Base-by-base conservation (phyloP, 805 yeast species). In the Suhomyces emberorum region DNA sequence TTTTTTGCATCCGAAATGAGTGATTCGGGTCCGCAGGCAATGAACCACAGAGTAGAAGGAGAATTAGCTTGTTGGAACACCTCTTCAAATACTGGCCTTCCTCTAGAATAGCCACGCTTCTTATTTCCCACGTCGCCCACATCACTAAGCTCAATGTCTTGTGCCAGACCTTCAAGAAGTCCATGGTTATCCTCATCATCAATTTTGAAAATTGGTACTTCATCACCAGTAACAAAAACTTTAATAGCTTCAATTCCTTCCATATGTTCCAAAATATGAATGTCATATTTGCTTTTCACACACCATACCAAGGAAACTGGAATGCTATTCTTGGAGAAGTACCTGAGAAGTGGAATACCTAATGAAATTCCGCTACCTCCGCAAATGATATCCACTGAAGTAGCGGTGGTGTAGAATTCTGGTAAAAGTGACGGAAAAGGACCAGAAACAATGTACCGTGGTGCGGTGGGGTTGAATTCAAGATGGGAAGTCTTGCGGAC, bases 281-380 rank as follows among this genome's bases (percentile, higher is more conserved):
- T 41, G 49, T 81, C 87, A 3, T 57, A 48, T 29, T 58, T 60
- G 36, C 63, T 66, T 29, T 71, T 59, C 0, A 76, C 61, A 15
- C 78, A 61, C 91, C 91, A 83, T 6, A 73, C 55, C 34, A 81
- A 51, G 15, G 63, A 61, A 2, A 74, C 48, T 44, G 56, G 15
- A 1, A 42, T 43, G 7, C 37, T 17, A 30, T 42, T 12, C 38
- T 46, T 7, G 44, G 54, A 53, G 32, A 77, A 60, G 38, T 69
- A 59, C 31, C 67, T 65, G 48, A 65, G 72, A 1, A 80, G 28
- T 0, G 84, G 79, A 7, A 80, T 42, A 3, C 81, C 83, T 36
- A 73, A 73, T 0, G 88, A 79, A 8, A 83, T 72, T 1, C 91
- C 89, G 2, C 87, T 76, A 0, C 93, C 93, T 10, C 89, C 91